Evolutionary conservation across 2,329 filamentous ascomycete genomes (phyloP), one percentile per base, ranked within the genome.

Genomic region (Hymenotorrendiella dingleyae): DNA sequence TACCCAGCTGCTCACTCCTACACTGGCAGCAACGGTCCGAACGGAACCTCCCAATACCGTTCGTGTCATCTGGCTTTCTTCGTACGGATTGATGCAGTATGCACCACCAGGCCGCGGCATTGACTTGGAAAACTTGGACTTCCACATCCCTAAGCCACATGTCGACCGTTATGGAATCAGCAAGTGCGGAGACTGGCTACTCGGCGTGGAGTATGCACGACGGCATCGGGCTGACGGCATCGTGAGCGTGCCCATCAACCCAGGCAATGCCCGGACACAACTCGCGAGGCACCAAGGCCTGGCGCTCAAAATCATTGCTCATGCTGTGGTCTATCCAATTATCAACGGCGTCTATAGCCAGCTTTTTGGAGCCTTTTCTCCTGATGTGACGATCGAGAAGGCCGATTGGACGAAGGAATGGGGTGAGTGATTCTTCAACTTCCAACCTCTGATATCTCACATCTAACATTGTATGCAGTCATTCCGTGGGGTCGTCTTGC

Each of bases 401-500:
- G 29, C 26, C 24, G 50, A 38, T 16, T 17, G n/a, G n/a, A n/a
- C n/a, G n/a, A n/a, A n/a, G n/a, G n/a, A 30, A 19, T 52, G 47
- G 50, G 37, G 49, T 53, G 39, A 39, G 41, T 49, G 5, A 12
- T 21, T 22, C 4, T 8, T 24, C 12, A 14, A 21, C 21, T 33
- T 33, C 1, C n/a, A n/a, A n/a, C n/a, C 7, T 20, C 6, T 20
- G 10, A 17, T 21, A 12, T 12, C 16, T 19, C 7, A 12, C 4
- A 9, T 7, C 35, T 36, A 27, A 36, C 14, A 9, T 16, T n/a
- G 1, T 24, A 6, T 36, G 17, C 27, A 62, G 62, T 76, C 14
- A 61, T 69, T 34, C 71, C 71, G 2, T 76, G 67, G 66, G 72
- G 71, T 47, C 54, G 61, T 28, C 49, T 62, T 40, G 39, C 43